phyloP scores from a whole-genome alignment of 2,329 filamentous ascomycete genomes.

The Fusarium pseudograminearum region DNA sequence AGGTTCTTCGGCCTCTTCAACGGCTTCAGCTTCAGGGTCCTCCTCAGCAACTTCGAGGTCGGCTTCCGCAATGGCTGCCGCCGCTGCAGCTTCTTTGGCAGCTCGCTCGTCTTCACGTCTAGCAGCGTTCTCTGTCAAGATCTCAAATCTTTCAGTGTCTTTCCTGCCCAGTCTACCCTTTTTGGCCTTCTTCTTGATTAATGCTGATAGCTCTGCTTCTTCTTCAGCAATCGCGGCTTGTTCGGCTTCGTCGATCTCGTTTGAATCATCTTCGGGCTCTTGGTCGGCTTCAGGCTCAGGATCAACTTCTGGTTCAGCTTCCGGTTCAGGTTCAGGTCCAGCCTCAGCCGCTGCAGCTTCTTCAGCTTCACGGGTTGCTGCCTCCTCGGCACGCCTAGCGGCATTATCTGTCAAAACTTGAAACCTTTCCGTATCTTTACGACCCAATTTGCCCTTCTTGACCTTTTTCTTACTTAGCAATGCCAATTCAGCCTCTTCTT shows the following conservation, averaged over 20 bases:
- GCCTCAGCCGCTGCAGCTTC: conserved; percentile 47
- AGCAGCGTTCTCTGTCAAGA: conserved; percentile 30
- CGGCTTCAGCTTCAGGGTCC: conserved; percentile 39
- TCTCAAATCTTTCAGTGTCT: conserved; percentile 38
- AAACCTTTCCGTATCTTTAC: conserved; percentile 41
- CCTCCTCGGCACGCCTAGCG: conserved; percentile 28
- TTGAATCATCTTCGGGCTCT: conserved; percentile 38
- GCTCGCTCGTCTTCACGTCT: conserved; percentile 44
- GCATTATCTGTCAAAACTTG: conserved; percentile 23
- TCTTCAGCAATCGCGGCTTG: conserved; percentile 47
- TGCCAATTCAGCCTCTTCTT: conserved; percentile 58
- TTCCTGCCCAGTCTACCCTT: conserved; percentile 48
- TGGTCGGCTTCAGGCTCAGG: conserved; percentile 36
- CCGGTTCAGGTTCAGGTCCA: conserved; percentile 48
- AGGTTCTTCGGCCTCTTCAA: conserved; percentile 39
- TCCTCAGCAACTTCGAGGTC: conserved; percentile 15
- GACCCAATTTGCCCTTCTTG: conserved; percentile 52
- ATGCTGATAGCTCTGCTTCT: conserved; percentile 57
- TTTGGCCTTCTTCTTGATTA: conserved; percentile 54
- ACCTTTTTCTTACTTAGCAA: conserved; percentile 52
- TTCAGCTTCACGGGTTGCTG: conserved; percentile 25
- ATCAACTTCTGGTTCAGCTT: neutral
- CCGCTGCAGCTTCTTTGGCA: conserved; percentile 19
- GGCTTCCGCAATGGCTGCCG: conserved; percentile 19
- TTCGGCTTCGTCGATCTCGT: conserved; percentile 42